Percentiles rank a stretch among this genome's conserved stretches.
Evolutionary conservation across 768 basidiomycete genomes (phyloP).

Genomic region (Boletus pseudo-olivaceus): DNA sequence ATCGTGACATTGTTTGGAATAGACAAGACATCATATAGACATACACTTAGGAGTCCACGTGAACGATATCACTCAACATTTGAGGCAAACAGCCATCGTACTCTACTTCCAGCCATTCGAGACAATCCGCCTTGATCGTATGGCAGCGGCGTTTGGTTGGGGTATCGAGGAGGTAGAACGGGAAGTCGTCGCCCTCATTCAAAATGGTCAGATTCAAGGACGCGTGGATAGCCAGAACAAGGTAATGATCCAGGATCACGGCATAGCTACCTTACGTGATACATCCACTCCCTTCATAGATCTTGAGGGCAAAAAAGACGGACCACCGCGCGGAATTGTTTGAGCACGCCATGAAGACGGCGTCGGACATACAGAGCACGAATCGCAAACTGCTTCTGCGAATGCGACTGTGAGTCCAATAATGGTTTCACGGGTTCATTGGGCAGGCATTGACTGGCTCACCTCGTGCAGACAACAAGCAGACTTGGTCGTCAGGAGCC

Average conservation of each 20-base stretch:
- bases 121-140: constrained; percentile 76
- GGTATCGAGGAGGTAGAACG: constrained; percentile 64
- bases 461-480: constrained; percentile 64
- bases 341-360: constrained; percentile 68
- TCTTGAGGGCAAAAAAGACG: constrained; percentile 73
- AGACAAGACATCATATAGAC: constrained; percentile 79
- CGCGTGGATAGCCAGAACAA: constrained; percentile 89
- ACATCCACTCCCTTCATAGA: constrained; percentile 39
- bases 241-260: constrained; percentile 36
- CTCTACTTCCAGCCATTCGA: constrained; percentile 91
- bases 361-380: constrained; percentile 63
- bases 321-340: constrained; percentile 79
- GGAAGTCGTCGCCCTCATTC: constrained; percentile 76
- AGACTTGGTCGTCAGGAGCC: constrained; percentile 67
- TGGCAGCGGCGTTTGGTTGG: constrained; percentile 87
- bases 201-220: constrained; percentile 71
- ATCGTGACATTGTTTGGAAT: background rate
- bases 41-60: constrained; percentile 74
- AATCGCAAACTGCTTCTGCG: constrained; percentile 79
- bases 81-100: constrained; percentile 75
- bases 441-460: background rate
- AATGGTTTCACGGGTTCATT: background rate
- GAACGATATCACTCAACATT: constrained; percentile 55
- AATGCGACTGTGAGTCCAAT: constrained; percentile 68
- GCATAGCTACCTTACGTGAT: background rate